These are phyloP conservation scores for Paramecium octaurelia DNA, from an alignment of 73 alveolate genomes.

Conservation along the genomic window DNA sequence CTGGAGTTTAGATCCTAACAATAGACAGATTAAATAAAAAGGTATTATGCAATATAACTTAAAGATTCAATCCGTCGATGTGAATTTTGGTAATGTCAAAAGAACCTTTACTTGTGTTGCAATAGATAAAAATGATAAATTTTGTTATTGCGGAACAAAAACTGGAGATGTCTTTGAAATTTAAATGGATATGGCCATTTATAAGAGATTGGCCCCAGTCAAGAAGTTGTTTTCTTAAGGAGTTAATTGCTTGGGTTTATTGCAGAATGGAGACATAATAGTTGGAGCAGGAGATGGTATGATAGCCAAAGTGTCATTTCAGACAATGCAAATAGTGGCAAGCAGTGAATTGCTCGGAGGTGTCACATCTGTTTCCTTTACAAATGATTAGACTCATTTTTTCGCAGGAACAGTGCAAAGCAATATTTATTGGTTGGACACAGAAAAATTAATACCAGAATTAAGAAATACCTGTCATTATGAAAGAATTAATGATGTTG, in stretches of 20 bases:
- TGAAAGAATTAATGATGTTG: conserved; percentile 88
- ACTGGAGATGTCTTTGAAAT: conserved; percentile 89
- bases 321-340: conserved; percentile 70
- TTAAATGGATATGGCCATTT: conserved; percentile 74
- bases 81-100: conserved; percentile 85
- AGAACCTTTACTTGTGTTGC: conserved; percentile 75
- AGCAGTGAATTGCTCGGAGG: conserved; percentile 87
- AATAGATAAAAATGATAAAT: conserved; percentile 78
- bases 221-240: conserved; percentile 82
- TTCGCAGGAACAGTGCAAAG: conserved; percentile 87
- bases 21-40: conserved; percentile 45
- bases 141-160: conserved; percentile 79
- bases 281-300: conserved; percentile 94
- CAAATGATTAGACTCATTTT: conserved; percentile 91
- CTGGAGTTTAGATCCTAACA: conserved; percentile 70
- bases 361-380: conserved; percentile 86
- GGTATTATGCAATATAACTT: neutral
- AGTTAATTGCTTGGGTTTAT: conserved; percentile 68
- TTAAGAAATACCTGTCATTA: conserved; percentile 94
- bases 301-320: conserved; percentile 80
- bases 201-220: conserved; percentile 85
- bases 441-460: conserved; percentile 87
- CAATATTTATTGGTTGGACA: conserved; percentile 83
- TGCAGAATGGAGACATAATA: conserved; percentile 87
- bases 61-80: conserved; percentile 67